Conservation (phyloP, 2,329 filamentous ascomycete species). For the Chaetomium globosum region DNA sequence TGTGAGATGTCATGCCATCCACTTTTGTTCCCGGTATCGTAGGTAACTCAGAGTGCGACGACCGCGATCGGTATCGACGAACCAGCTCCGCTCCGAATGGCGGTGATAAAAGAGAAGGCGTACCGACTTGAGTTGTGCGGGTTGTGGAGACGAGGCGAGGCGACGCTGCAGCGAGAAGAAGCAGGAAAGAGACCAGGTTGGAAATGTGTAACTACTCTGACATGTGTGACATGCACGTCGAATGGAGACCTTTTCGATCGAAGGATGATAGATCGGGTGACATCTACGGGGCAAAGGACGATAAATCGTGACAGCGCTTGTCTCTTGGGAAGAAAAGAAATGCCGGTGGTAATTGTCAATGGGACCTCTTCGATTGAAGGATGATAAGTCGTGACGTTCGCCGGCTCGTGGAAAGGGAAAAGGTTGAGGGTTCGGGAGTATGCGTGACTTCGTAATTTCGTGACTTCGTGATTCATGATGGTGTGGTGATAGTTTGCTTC, state of each 20-base stretch:
- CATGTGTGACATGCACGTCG: constrained; percentile 11
- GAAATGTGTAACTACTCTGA: constrained; percentile 4
- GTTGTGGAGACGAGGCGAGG: not conserved
- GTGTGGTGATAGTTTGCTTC: not conserved
- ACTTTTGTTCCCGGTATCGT: not conserved
- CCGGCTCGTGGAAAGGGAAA: not conserved
- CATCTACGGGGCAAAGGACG: no score
- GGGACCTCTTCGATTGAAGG: constrained; percentile 12
- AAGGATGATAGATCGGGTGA: constrained; percentile 11
- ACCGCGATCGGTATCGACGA: not conserved
- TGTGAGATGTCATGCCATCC: not conserved
- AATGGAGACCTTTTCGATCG: constrained; percentile 12
- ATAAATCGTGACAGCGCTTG: no score
- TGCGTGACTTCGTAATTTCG: not conserved
- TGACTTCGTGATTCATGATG: not conserved
- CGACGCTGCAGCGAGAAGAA: not conserved
- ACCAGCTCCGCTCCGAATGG: not conserved
- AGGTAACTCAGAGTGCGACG: not conserved
- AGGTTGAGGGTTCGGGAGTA: not conserved
- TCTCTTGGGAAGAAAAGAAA: no score
- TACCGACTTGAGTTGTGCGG: not conserved
- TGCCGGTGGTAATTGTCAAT: constrained; percentile 1
- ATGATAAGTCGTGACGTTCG: constrained; percentile 12
- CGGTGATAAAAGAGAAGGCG: not conserved
- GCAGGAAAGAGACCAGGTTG: not conserved